Conservation (phyloP, 805 yeast species). For the Saccharomycopsis sp. region DNA sequence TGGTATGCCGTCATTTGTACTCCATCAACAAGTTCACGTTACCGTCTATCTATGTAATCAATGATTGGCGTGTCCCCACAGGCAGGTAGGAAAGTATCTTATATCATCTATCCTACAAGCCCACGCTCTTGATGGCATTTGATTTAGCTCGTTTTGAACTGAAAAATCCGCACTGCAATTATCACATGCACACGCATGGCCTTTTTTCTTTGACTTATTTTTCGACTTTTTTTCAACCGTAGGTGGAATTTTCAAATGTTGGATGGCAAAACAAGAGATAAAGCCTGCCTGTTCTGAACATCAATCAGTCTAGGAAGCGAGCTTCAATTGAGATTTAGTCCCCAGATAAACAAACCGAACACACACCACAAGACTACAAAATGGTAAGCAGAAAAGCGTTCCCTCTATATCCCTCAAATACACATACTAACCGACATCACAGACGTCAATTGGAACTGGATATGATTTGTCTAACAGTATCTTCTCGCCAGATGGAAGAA, state of each 20-base stretch:
- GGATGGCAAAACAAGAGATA: background rate
- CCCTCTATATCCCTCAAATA: too few species aligned
- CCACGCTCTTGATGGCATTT: too few species aligned
- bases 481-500: slow-evolving; percentile 81
- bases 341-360: too few species aligned
- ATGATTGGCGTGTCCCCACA: too few species aligned
- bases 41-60: too few species aligned
- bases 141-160: too few species aligned
- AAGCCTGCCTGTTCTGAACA: background rate
- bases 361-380: too few species aligned
- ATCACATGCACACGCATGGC: background rate
- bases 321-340: background rate
- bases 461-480: slow-evolving; percentile 97
- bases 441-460: slow-evolving; percentile 97
- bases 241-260: background rate
- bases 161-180: background rate
- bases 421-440: background rate
- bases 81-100: too few species aligned
- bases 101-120: too few species aligned
- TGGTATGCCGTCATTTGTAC: background rate
- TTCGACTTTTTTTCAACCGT: background rate
- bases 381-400: too few species aligned
- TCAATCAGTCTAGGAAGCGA: background rate
- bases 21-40: too few species aligned
- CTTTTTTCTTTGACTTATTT: background rate